These are phyloP conservation scores for Cairneyella variabilis DNA, from an alignment of 495 filamentous ascomycete genomes.

Conservation along the genomic window DNA sequence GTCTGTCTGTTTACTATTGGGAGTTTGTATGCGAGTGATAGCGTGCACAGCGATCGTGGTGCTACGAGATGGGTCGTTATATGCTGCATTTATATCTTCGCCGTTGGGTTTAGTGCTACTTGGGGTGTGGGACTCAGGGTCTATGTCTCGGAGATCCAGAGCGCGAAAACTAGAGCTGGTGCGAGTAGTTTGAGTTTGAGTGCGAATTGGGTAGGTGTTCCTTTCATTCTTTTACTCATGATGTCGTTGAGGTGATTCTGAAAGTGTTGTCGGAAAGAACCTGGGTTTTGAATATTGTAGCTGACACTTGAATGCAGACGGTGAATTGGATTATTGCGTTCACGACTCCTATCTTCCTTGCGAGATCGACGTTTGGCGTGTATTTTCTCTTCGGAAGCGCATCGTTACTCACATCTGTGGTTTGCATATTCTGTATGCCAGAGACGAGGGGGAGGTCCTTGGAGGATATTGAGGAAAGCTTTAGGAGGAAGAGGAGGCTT, in stretches of 20 bases:
- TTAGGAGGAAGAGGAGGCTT: background rate
- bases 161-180: slow-evolving; percentile 46
- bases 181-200: slow-evolving; percentile 48
- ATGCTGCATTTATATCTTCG: slow-evolving; percentile 43
- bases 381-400: slow-evolving; percentile 58
- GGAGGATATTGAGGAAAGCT: slow-evolving; percentile 48
- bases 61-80: slow-evolving; percentile 54
- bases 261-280: no score
- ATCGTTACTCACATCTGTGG: slow-evolving; percentile 42
- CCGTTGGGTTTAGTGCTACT: slow-evolving; percentile 31
- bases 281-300: no score
- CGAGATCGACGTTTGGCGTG: slow-evolving; percentile 48
- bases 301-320: no score
- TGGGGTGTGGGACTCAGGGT: slow-evolving; percentile 55
- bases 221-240: no score
- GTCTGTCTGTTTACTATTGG: slow-evolving; percentile 35
- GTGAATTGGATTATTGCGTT: slow-evolving; percentile 63
- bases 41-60: slow-evolving; percentile 40
- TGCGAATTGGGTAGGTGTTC: slow-evolving; percentile 42
- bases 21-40: slow-evolving; percentile 42
- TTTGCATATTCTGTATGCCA: slow-evolving; percentile 53
- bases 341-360: slow-evolving; percentile 58
- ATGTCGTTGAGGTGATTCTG: no score
- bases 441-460: slow-evolving; percentile 55
- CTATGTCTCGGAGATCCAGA: slow-evolving; percentile 54